A percentile compares a stretch with the other conserved stretches of the same genome.
Evolutionary conservation across 2,329 filamentous ascomycete species (phyloP).

Genomic region (Cladorrhinum sp.): DNA sequence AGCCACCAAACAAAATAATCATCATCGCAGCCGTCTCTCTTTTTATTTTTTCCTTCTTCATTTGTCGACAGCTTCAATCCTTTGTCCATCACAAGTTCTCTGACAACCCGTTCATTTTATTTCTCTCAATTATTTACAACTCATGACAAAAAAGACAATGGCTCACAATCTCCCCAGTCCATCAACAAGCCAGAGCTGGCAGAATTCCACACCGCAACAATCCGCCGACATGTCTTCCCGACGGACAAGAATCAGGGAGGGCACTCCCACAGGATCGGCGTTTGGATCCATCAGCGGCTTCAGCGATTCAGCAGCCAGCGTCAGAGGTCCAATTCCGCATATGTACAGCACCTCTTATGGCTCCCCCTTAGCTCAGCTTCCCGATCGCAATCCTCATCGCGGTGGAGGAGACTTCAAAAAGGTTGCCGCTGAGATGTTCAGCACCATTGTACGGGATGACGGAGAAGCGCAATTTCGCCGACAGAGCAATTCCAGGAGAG

Average conservation of each 20-base stretch:
- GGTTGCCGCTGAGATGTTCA: constrained; percentile 18
- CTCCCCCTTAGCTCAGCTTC: constrained; percentile 26
- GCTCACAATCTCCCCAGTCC: background rate
- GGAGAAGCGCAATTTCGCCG: constrained; percentile 12
- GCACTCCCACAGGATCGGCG: background rate
- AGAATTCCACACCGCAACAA: background rate
- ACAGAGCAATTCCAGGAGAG: background rate
- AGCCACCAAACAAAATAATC: background rate
- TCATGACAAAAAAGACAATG: background rate
- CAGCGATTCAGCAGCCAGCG: background rate
- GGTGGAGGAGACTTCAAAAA: constrained; percentile 16
- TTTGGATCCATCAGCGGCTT: background rate
- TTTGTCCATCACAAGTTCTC: background rate
- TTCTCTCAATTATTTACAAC: background rate
- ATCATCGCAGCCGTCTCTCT: background rate
- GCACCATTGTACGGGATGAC: constrained; percentile 18
- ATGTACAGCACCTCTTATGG: constrained; percentile 32
- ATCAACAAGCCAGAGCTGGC: constrained; percentile 2
- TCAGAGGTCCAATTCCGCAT: constrained; percentile 19
- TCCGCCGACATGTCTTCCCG: constrained; percentile 2
- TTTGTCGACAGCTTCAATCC: background rate
- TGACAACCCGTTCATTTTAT: background rate
- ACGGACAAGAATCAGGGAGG: background rate
- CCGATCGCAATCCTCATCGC: constrained; percentile 15
- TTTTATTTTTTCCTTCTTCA: background rate